Evolutionary conservation across 2,329 filamentous ascomycete species (phyloP).

Genomic region (Hymenoscyphus occultus): DNA sequence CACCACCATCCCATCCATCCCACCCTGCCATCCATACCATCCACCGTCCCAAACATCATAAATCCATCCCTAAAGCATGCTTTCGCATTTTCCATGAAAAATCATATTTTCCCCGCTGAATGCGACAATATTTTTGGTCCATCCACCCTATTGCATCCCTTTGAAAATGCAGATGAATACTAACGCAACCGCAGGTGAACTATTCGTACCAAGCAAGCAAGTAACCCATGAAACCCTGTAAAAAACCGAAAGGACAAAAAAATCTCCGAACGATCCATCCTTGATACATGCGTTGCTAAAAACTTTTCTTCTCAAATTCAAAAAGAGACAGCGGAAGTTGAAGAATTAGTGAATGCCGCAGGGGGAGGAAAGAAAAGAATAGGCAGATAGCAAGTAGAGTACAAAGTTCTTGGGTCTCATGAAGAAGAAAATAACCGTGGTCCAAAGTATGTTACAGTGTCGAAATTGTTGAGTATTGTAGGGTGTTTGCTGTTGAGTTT

Average conservation of each 20-base stretch:
- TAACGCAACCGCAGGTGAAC: constrained; percentile 11
- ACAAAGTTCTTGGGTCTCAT: constrained; percentile 23
- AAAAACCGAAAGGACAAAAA: constrained; percentile 9
- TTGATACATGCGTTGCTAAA: constrained; percentile 18
- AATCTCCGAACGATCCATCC: constrained; percentile 15
- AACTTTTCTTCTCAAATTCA: constrained; percentile 17
- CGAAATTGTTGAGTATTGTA: constrained; percentile 17
- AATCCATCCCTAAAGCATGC: constrained; percentile 14
- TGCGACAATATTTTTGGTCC: constrained; percentile 12
- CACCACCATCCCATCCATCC: constrained; percentile 4
- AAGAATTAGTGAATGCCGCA: constrained; percentile 18
- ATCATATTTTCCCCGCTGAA: constrained; percentile 8
- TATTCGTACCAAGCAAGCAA: constrained; percentile 11
- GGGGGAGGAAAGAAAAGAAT: constrained; percentile 9
- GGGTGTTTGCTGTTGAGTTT: constrained; percentile 16
- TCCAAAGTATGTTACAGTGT: constrained; percentile 26
- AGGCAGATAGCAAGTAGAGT: constrained; percentile 22
- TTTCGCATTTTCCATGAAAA: constrained; percentile 8
- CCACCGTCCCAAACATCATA: constrained; percentile 4
- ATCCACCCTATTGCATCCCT: constrained; percentile 7
- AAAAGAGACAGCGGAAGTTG: constrained; percentile 15
- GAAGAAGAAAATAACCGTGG: constrained; percentile 15
- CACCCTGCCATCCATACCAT: constrained; percentile 3
- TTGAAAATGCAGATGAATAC: constrained; percentile 20
- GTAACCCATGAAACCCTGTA: constrained; percentile 12